Evolutionary conservation across 257 asterid species (phyloP), one percentile per base, ranked within the genome.

Genomic region (Solanum pennellii): DNA sequence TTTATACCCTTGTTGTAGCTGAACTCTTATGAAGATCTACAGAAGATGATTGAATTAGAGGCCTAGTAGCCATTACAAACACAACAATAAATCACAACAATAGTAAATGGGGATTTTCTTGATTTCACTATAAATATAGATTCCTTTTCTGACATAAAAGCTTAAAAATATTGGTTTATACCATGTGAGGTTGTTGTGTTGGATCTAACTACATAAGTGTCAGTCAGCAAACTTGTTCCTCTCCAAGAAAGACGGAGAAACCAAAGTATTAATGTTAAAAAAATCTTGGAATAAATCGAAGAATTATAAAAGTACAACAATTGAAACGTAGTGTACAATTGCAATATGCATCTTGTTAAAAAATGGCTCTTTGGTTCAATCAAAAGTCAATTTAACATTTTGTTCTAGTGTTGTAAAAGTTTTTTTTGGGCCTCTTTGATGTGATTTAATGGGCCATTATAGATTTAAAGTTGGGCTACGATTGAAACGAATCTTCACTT

Each of bases 191-290:
- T 82, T 83, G 86, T 89, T 79, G 83, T 39, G 88, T 86, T 80
- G 84, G 90, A 89, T 86, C 93, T 49, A 88, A 86, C 85, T 82
- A 80, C 41, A 15, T 5, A 31, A 31, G 68, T 47, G 71, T 47
- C 69, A 49, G 69, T 31, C 21, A 33, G 77, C 12, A 60, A 86
- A 86, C 79, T 29, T 91, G 90, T 88, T 83, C 45, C 45, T 68
- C 91, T 89, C 93, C 93, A 89, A 91, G 83, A 88, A 89, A 89
- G 92, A 66, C 91, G 93, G 93, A 89, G 93, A 87, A 73, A 74
- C 75, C 92, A 27, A 91, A 62, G 89, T 86, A 4, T 5, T 72
- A 15, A 66, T 3, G 23, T 39, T 56, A 16, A 71, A 71, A 29
- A 37, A 11, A 37, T 20, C 35, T 35, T 25, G 16, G 83, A 12